Evolutionary conservation across 2,329 filamentous ascomycete species (phyloP).

Genomic region (Fusarium mangiferae): DNA sequence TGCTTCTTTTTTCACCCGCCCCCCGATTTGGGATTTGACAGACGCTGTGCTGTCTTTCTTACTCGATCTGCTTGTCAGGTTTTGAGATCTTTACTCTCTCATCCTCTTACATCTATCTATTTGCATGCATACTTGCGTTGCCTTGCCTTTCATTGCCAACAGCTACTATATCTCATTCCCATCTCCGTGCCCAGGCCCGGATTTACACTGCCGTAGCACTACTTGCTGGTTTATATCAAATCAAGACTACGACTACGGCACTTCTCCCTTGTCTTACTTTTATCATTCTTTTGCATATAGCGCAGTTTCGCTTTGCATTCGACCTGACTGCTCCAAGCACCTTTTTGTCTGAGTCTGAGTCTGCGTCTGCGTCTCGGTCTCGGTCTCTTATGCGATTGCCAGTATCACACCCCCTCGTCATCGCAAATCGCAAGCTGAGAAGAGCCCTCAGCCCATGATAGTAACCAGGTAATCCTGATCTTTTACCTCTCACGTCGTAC

Average conservation of each 20-base stretch:
- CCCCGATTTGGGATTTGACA: conserved; percentile 32
- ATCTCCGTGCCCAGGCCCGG: background rate
- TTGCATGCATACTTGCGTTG: conserved; percentile 19
- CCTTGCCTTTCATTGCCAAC: conserved; percentile 5
- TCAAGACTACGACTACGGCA: conserved; percentile 2
- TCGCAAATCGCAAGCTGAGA: conserved; percentile 24
- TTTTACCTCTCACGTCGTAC: conserved; percentile 13
- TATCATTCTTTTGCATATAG: conserved; percentile 24
- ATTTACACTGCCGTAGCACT: conserved; percentile 4
- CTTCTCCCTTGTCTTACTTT: conserved; percentile 16
- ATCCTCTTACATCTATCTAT: conserved; percentile 17
- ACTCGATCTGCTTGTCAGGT: conserved; percentile 28
- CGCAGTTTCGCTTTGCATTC: conserved; percentile 24
- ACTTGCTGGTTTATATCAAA: conserved; percentile 25
- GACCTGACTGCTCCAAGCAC: conserved; percentile 17
- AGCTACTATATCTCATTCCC: background rate
- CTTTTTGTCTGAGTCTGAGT: conserved; percentile 19
- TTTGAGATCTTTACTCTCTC: conserved; percentile 19
- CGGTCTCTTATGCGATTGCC: conserved; percentile 8
- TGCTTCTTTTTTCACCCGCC: conserved; percentile 24
- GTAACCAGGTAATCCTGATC: conserved; percentile 10
- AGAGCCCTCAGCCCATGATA: conserved; percentile 5
- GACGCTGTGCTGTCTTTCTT: conserved; percentile 29
- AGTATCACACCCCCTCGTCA: conserved; percentile 29
- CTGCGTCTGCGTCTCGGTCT: background rate